phyloP scores from a whole-genome alignment of 805 yeast genomes.

The Jamesozyma hellenica region DNA sequence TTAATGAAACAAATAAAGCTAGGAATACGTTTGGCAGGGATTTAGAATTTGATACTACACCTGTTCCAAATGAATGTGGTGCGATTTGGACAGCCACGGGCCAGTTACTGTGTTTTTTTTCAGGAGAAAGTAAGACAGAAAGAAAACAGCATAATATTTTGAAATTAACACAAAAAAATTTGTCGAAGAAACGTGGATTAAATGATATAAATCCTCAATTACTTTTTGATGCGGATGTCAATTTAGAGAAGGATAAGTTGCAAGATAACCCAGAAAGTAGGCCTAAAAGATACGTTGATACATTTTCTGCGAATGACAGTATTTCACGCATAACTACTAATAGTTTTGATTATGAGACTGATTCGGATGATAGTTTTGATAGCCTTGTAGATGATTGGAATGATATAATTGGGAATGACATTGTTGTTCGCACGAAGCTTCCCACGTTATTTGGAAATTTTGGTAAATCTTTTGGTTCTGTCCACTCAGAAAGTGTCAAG shows the following conservation, averaged over 20 bases:
- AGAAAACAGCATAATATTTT: slow-evolving; percentile 30
- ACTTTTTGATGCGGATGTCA: slow-evolving; percentile 1
- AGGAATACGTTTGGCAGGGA: slow-evolving; percentile 12
- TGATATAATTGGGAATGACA: slow-evolving; percentile 49
- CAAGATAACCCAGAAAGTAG: slow-evolving; percentile 1
- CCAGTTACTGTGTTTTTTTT: slow-evolving; percentile 70
- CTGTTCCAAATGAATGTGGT: slow-evolving; percentile 89
- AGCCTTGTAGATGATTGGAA: slow-evolving; percentile 64
- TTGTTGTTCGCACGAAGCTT: slow-evolving; percentile 37
- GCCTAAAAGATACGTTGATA: slow-evolving; percentile 29
- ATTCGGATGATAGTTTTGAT: slow-evolving; percentile 35
- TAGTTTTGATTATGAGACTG: slow-evolving; percentile 21
- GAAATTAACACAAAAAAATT: slow-evolving; percentile 19
- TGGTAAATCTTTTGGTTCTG: slow-evolving; percentile 18
- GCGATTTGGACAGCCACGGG: slow-evolving; percentile 81
- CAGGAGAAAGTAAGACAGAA: slow-evolving; percentile 39
- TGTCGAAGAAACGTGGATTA: slow-evolving; percentile 13
- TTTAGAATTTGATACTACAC: slow-evolving; percentile 60
- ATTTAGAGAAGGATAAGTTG: not conserved
- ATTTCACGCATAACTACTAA: slow-evolving; percentile 9
- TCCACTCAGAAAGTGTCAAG: slow-evolving; percentile 17
- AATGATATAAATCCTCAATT: not conserved
- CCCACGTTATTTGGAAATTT: slow-evolving; percentile 37
- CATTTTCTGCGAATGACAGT: slow-evolving; percentile 11
- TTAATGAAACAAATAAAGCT: slow-evolving; percentile 7